Evolutionary conservation across 768 basidiomycete species (phyloP), one percentile per base, ranked within the genome.

Genomic region (Trametes cubensis): DNA sequence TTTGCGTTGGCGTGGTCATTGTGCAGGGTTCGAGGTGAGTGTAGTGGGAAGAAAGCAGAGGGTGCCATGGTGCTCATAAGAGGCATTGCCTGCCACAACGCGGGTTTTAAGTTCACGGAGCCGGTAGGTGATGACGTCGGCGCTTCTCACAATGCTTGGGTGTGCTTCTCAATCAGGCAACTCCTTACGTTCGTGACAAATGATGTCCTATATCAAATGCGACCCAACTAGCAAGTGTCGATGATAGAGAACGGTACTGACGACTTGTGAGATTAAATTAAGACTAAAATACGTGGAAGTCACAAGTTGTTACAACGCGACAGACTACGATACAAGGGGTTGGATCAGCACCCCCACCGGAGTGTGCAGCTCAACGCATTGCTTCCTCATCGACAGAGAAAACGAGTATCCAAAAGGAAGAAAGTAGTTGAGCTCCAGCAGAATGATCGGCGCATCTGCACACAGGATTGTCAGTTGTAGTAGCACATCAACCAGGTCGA

Each of bases 401-500:
- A 45, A 55, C 14, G n/a, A 17, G 20, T 49, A 62, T 11, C 61
- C 54, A 1, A 4, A 10, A 2, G 54, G 61, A 5, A 62, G 48
- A 41, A 62, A 62, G 41, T 41, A 34, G 30, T 51, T 62, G 47
- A 50, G 40, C 41, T 38, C 41, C 15, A 18, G 21, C 15, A 56
- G 48, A 25, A 62, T 21, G 18, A 7, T 20, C 18, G 47, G 57
- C 4, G 2, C 8, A 7, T 41, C 39, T 2, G 26, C 46, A 14
- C 60, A 62, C 15, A 56, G 48, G 23, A 56, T n/a, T 54, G 55
- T 55, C 10, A 62, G 39, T 5, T 48, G 61, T n/a, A 51, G 7
- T 14, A 62, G 41, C 2, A 49, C 46, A 18, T 61, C 60, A 6
- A 41, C 21, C 39, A 56, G 15, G 20, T 62, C 61, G 7, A 62